Conservation (phyloP, 2,329 filamentous ascomycete genomes). For the Diaporthe batatas region DNA sequence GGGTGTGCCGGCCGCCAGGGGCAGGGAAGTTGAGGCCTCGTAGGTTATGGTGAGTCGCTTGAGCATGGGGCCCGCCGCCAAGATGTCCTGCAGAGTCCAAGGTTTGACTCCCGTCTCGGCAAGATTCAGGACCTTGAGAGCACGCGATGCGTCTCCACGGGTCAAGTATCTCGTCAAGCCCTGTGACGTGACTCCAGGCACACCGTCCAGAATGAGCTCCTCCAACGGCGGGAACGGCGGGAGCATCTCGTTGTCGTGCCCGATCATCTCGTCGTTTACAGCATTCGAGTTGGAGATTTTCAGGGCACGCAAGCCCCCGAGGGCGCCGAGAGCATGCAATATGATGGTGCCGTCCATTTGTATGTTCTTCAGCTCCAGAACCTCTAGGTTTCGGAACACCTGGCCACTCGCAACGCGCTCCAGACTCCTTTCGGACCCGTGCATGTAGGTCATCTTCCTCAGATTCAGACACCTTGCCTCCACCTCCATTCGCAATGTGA, state of each 20-base stretch:
- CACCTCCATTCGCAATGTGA: constrained; percentile 84
- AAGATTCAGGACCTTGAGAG: constrained; percentile 77
- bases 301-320: constrained; percentile 78
- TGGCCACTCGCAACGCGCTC: constrained; percentile 75
- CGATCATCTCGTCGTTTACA: constrained; percentile 84
- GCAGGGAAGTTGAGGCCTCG: constrained; percentile 64
- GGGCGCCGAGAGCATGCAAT: constrained; percentile 76
- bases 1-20: constrained; percentile 57
- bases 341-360: constrained; percentile 79
- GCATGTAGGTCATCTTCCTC: constrained; percentile 88
- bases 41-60: constrained; percentile 68
- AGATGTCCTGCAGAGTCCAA: constrained; percentile 70
- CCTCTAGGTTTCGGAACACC: constrained; percentile 78
- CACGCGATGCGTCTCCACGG: constrained; percentile 68
- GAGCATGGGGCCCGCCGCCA: constrained; percentile 70
- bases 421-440: constrained; percentile 83
- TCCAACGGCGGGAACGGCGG: constrained; percentile 81
- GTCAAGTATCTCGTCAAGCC: constrained; percentile 79
- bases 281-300: constrained; percentile 78
- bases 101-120: constrained; percentile 78
- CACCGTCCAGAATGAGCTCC: constrained; percentile 79
- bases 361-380: constrained; percentile 77
- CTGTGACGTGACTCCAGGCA: constrained; percentile 77
- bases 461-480: constrained; percentile 86
- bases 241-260: constrained; percentile 69